Evolutionary conservation across 2,329 filamentous ascomycete species (phyloP), one percentile per base, ranked within the genome.

Genomic region (Clarireedia paspali): DNA sequence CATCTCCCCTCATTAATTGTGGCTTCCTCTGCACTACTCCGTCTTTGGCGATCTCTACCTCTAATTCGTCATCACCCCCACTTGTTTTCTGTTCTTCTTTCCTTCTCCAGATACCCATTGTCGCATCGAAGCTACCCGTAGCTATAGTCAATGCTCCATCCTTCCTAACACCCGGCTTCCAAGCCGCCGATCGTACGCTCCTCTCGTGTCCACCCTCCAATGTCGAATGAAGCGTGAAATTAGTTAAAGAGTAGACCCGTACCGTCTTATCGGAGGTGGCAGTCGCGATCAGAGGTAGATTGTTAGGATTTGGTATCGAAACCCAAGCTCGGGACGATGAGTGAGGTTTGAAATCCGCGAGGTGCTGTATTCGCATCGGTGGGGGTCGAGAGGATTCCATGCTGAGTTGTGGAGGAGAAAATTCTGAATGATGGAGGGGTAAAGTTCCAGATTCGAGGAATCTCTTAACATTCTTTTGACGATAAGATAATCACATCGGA

Each of bases 81-180:
- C 34, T 45, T 24, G 46, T 51, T 2, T 60, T 55, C 42, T 62
- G 76, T 62, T 82, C 53, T 6, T 50, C 53, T 27, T 57, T 81
- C 73, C 80, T 84, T 61, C 81, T 84, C 92, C 85, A 95, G 64
- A 88, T 81, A 9, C 91, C 94, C 2, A 92, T 91, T 1, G 89
- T 95, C 15, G 89, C 87, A 71, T 99, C 94, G 69, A 99, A 99
- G 70, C 88, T 94, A 4, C 90, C 94, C 0, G 91, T 96, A 5
- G 92, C 91, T 15, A 97, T 80, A 46, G 92, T 89, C 55, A 88
- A 85, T 68, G 85, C 82, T 20, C 77, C 79, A 59, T 77, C 72
- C 5, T 75, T 72, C 14, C 78, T 74, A 45, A 82, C 73, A 58
- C 79, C 78, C 0, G 91, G 91, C 72, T 95, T 95, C 94, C 94